Evolutionary conservation across 495 filamentous ascomycete species (phyloP).

Genomic region (Trichoderma orchidacearum): DNA sequence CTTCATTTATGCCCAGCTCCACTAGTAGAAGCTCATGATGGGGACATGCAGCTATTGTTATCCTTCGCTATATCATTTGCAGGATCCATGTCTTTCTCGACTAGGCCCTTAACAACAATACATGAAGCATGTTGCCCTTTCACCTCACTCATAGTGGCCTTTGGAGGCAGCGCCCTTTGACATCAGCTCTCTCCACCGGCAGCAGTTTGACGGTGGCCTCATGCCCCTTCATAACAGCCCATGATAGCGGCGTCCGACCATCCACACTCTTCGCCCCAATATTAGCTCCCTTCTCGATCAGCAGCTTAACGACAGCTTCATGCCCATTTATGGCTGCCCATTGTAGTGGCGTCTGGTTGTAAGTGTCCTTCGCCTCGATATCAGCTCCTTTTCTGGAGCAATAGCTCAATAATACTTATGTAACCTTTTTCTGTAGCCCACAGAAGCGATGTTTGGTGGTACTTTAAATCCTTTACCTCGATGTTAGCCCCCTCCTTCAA

Average conservation of each 20-base stretch:
- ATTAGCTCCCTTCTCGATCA: constrained; percentile 5
- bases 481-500: neutral
- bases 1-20: too few relatives aligned
- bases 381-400: neutral
- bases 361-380: neutral
- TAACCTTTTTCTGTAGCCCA: neutral
- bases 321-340: constrained; percentile 3
- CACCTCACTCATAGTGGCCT: too few relatives aligned
- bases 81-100: too few relatives aligned
- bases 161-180: too few relatives aligned
- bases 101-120: too few relatives aligned
- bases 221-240: neutral
- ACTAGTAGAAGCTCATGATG: too few relatives aligned
- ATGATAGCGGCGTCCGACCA: neutral
- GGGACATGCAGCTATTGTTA: too few relatives aligned
- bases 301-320: neutral
- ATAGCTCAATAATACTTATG: neutral
- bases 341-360: constrained; percentile 2
- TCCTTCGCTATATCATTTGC: too few relatives aligned
- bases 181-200: neutral
- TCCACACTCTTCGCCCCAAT: neutral
- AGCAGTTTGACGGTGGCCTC: constrained; percentile 4
- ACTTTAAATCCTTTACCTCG: too few relatives aligned
- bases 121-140: too few relatives aligned
- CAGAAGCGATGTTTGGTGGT: neutral